phyloP scores from a whole-genome alignment of 176 grass and related monocot species.

The Oryza meyeriana region DNA sequence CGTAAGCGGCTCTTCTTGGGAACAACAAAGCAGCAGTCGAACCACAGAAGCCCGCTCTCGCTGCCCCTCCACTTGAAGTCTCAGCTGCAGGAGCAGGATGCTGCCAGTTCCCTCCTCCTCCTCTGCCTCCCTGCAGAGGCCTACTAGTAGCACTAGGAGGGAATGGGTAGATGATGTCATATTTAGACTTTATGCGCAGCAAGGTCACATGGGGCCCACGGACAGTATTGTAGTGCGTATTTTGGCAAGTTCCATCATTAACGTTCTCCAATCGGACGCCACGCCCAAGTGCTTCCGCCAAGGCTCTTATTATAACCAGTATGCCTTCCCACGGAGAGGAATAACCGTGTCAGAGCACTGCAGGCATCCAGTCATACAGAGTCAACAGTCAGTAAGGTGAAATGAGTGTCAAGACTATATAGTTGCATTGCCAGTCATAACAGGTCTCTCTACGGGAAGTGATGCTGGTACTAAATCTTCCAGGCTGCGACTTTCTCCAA shows the following conservation, averaged over 20 bases:
- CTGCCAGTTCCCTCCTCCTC: constrained; percentile 12
- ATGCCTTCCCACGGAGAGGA: background rate
- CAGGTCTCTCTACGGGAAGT: no score
- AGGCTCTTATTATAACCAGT: constrained; percentile 23
- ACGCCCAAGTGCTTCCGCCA: constrained; percentile 12
- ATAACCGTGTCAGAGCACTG: constrained; percentile 20
- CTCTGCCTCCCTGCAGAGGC: no score
- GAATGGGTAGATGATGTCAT: constrained; percentile 41
- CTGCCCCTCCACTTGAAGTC: no score
- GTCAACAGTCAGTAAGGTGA: background rate
- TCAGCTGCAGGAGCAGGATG: background rate
- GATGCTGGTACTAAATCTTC: constrained; percentile 6
- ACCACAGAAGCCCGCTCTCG: no score
- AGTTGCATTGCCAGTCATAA: no score
- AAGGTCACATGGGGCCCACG: constrained; percentile 8
- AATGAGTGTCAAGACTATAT: no score
- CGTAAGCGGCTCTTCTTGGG: no score
- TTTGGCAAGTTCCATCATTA: background rate
- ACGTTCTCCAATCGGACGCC: constrained; percentile 23
- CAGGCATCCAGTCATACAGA: background rate
- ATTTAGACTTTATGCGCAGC: background rate
- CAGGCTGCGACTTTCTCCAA: background rate
- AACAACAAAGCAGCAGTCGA: no score
- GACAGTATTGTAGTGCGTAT: background rate
- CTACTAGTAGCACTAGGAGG: no score